These are phyloP conservation scores for Copromyces sp. DNA, from an alignment of 495 filamentous ascomycete species.

Conservation along the genomic window DNA sequence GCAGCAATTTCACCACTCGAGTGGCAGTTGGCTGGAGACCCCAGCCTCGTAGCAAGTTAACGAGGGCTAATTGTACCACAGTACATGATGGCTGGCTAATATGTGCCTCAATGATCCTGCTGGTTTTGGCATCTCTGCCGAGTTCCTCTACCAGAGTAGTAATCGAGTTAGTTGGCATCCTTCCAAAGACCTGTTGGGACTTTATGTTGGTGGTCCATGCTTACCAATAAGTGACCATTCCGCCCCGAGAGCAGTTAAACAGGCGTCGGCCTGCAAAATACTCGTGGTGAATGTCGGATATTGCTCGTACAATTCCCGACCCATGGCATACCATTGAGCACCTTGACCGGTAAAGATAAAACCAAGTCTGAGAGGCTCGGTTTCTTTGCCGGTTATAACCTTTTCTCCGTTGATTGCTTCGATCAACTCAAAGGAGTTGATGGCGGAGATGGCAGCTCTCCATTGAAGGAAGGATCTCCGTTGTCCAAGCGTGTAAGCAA, in stretches of 20 bases:
- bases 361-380: conserved; percentile 27
- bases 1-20: conserved; percentile 54
- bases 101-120: conserved; percentile 33
- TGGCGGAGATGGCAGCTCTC: conserved; percentile 32
- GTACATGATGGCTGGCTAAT: conserved; percentile 41
- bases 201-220: not conserved
- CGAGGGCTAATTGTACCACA: conserved; percentile 40
- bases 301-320: conserved; percentile 34
- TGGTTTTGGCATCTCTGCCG: conserved; percentile 25
- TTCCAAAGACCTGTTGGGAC: not conserved
- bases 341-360: conserved; percentile 39
- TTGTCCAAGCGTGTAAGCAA: conserved; percentile 33
- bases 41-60: conserved; percentile 43
- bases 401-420: conserved; percentile 34
- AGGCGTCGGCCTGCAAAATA: conserved; percentile 23
- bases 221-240: conserved; percentile 25
- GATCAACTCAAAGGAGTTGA: conserved; percentile 35
- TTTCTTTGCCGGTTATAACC: conserved; percentile 23
- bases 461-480: conserved; percentile 30
- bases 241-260: conserved; percentile 21
- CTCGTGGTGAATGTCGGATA: conserved; percentile 28
- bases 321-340: conserved; percentile 47
- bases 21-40: conserved; percentile 42
- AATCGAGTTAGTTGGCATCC: not conserved
- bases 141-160: conserved; percentile 14